Conservation (phyloP, 345 rosid species). For the Salix koriyanagi region DNA sequence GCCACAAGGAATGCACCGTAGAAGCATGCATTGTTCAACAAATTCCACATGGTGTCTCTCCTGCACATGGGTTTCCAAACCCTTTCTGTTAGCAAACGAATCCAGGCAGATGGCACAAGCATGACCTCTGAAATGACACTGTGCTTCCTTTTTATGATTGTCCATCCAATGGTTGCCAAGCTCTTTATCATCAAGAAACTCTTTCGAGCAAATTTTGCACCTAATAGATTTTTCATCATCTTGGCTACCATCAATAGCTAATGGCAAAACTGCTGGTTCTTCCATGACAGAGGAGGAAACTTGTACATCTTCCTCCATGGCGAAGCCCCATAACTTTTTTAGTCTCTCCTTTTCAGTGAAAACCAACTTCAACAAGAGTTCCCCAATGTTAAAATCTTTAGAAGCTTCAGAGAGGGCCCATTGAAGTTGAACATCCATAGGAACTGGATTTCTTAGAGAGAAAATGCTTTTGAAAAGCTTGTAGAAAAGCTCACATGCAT, state of each 20-base stretch:
- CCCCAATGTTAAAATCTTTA: slow-evolving; percentile 56
- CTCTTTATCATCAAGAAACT: slow-evolving; percentile 47
- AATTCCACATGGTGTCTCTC: slow-evolving; percentile 88
- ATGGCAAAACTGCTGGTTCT: slow-evolving; percentile 41
- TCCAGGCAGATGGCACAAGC: slow-evolving; percentile 97
- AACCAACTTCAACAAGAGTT: slow-evolving; percentile 67
- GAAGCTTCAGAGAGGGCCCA: slow-evolving; percentile 98
- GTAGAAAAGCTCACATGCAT: slow-evolving; percentile 94
- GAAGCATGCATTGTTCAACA: slow-evolving; percentile 96
- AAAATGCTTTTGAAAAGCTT: slow-evolving; percentile 87
- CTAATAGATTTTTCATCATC: slow-evolving; percentile 40
- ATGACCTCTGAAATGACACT: slow-evolving; percentile 75
- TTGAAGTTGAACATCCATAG: slow-evolving; percentile 81
- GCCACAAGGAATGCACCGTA: slow-evolving; percentile 87
- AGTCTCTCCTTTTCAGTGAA: slow-evolving; percentile 73
- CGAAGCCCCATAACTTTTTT: slow-evolving; percentile 65
- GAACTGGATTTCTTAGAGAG: slow-evolving; percentile 86
- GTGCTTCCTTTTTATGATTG: slow-evolving; percentile 70
- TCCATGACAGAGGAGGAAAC: slow-evolving; percentile 32
- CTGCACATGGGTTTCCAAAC: slow-evolving; percentile 81
- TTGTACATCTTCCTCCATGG: slow-evolving; percentile 34
- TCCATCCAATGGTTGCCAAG: slow-evolving; percentile 68
- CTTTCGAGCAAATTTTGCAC: slow-evolving; percentile 65
- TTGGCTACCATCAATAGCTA: slow-evolving; percentile 32
- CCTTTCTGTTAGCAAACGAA: slow-evolving; percentile 70